Base-by-base conservation (phyloP, 1,139 yeast species). In the Hansenula lynferdii region DNA sequence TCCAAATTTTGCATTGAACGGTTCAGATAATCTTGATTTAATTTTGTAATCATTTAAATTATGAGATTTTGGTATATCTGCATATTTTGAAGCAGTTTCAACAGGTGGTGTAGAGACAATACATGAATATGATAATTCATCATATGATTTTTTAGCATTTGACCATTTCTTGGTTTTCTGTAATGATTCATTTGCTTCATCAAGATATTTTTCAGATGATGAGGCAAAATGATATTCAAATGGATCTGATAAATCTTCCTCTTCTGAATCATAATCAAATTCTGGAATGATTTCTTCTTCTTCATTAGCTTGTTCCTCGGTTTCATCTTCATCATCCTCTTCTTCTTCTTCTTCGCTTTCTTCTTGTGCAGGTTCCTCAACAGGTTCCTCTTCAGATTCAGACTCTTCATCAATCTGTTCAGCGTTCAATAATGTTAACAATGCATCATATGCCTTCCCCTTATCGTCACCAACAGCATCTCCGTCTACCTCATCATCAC, bases 171-270 rank as follows among this genome's bases (percentile, higher is more conserved):
- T 38, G 8, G 38, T 37, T 9, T 31, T 28, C 3, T 33, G 26
- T 10, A 45, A 41, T 16, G 49, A 38, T 14, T 36, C 36, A 22
- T 43, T 36, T 17, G 45, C 44, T 21, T 61, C 52, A 7, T 67
- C 67, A 6, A 80, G 57, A 26, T 57, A 56, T 1, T 58, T 56
- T 16, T 67, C 73, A 16, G 80, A 76, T 0, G 74, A 68, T 22
- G 65, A 61, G 38, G 81, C 84, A 58, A 83, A 90, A 57, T 90
- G 97, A 20, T 64, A 56, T 45, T 85, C 87, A 51, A 84, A 89
- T 0, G 95, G 86, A 58, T 82, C 87, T 11, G 54, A 54, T 21
- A 43, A 57, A 35, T 65, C 66, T 4, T 58, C 64, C 1, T 53
- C 61, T 5, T 50, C 56, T 4, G 48, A 54, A 7, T 50, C 58